Conservation (phyloP, 2,329 filamentous ascomycete species). For the Pseudocercospora fijiensis region DNA sequence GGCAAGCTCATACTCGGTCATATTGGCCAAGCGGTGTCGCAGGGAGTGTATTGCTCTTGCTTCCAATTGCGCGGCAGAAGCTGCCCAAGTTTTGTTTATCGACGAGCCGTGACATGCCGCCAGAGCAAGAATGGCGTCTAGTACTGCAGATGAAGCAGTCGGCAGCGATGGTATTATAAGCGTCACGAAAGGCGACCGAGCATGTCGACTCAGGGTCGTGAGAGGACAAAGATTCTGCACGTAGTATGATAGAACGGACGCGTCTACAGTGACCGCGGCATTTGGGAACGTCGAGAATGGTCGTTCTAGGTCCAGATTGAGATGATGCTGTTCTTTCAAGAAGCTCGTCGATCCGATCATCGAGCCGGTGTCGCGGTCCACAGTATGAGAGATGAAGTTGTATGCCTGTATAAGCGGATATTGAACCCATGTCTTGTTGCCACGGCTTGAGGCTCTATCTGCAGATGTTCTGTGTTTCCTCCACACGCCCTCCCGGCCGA, state of each 20-base stretch:
- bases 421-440: background rate
- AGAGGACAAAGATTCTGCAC: conserved; percentile 1
- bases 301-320: background rate
- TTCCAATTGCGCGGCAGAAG: background rate
- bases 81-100: background rate
- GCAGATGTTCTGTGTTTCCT: background rate
- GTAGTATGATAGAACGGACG: conserved; percentile 4
- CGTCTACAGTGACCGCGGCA: background rate
- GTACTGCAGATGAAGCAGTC: conserved; percentile 1
- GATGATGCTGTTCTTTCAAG: background rate
- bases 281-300: conserved; percentile 1
- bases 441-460: background rate
- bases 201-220: conserved; percentile 3
- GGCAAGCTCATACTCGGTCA: background rate
- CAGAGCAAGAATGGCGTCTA: conserved; percentile 4
- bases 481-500: background rate
- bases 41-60: background rate
- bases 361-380: background rate
- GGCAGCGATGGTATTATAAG: conserved; percentile 1
- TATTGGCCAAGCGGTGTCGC: background rate
- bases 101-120: conserved; percentile 1
- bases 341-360: background rate
- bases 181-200: background rate
- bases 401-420: conserved; percentile 1
- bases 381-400: background rate